A percentile compares a stretch with the other conserved stretches of the same genome.
phyloP scores from a whole-genome alignment of 805 yeast species.

The Ogataea siamensis region DNA sequence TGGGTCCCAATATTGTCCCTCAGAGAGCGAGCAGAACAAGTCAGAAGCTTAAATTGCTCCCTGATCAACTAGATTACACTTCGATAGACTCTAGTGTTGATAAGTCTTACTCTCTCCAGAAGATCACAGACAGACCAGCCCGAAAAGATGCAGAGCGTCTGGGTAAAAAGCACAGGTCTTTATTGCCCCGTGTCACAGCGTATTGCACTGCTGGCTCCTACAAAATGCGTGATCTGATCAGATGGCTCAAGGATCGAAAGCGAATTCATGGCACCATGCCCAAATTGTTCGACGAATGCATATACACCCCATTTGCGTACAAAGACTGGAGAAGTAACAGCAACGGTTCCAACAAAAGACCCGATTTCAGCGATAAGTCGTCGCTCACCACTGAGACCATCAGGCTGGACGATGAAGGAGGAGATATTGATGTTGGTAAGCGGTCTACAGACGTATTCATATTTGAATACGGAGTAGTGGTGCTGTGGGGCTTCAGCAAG shows the following conservation, averaged over 20 bases:
- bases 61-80: conserved; percentile 48
- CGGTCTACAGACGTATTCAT: conserved; percentile 76
- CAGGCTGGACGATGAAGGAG: conserved; percentile 89
- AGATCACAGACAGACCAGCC: conserved; percentile 84
- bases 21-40: conserved; percentile 74
- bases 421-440: conserved; percentile 85
- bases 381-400: conserved; percentile 42
- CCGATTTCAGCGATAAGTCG: conserved; percentile 7
- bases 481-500: conserved; percentile 90
- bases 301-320: conserved; percentile 85
- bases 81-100: conserved; percentile 22
- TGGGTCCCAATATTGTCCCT: conserved; percentile 56
- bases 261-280: conserved; percentile 76
- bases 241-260: conserved; percentile 82
- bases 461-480: conserved; percentile 96
- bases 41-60: conserved; percentile 69
- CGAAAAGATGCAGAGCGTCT: conserved; percentile 90
- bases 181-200: conserved; percentile 91
- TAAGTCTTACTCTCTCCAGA: conserved; percentile 75
- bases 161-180: conserved; percentile 79
- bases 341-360: conserved; percentile 16
- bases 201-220: conserved; percentile 95
- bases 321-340: conserved; percentile 67
- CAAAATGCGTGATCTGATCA: conserved; percentile 77
- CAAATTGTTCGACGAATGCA: conserved; percentile 88